Percentiles rank a stretch among this genome's conserved stretches.
These are phyloP conservation scores for Phytophthora gonapodyides DNA, from an alignment of 352 stramenopile species.

Conservation along the genomic window DNA sequence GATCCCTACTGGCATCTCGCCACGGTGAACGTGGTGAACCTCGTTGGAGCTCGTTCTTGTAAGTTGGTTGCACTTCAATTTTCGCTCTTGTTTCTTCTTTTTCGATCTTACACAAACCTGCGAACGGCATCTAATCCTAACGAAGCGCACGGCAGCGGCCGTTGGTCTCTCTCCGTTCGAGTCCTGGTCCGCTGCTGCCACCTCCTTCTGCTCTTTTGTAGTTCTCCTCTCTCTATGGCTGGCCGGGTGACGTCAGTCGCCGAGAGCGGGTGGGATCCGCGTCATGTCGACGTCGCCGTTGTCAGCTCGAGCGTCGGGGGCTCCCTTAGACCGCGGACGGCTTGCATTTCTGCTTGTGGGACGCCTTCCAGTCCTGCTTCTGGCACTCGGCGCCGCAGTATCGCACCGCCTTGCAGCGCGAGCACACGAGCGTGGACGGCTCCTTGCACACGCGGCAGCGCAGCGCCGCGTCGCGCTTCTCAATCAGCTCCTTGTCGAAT, in stretches of 20 bases:
- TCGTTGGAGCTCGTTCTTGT: too few species aligned
- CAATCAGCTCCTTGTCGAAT: constrained; percentile 75
- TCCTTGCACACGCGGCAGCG: constrained; percentile 83
- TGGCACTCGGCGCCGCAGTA: constrained; percentile 90
- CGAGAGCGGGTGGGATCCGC: constrained; percentile 6
- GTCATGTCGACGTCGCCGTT: constrained; percentile 17
- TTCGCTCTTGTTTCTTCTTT: constrained; percentile 28
- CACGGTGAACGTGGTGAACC: too few species aligned
- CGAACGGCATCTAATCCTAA: constrained; percentile 44
- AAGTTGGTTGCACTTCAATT: too few species aligned
- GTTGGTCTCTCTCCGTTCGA: constrained; percentile 25
- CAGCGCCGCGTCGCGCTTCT: constrained; percentile 71
- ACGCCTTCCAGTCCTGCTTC: constrained; percentile 88
- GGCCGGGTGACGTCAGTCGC: constrained; percentile 28
- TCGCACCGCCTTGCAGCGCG: constrained; percentile 84
- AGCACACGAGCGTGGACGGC: constrained; percentile 80
- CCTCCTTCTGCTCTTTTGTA: constrained; percentile 27
- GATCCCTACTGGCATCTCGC: too few species aligned
- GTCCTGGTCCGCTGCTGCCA: constrained; percentile 19
- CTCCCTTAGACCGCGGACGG: constrained; percentile 40
- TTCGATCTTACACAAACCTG: constrained; percentile 39
- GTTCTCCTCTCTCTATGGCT: constrained; percentile 21
- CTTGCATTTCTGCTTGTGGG: constrained; percentile 90
- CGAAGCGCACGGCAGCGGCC: constrained; percentile 33
- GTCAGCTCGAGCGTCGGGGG: constrained; percentile 29